A percentile compares a stretch with the other conserved stretches of the same genome.
These are phyloP conservation scores for Teunomyces kruisii DNA, from an alignment of 805 yeast species.

Conservation along the genomic window DNA sequence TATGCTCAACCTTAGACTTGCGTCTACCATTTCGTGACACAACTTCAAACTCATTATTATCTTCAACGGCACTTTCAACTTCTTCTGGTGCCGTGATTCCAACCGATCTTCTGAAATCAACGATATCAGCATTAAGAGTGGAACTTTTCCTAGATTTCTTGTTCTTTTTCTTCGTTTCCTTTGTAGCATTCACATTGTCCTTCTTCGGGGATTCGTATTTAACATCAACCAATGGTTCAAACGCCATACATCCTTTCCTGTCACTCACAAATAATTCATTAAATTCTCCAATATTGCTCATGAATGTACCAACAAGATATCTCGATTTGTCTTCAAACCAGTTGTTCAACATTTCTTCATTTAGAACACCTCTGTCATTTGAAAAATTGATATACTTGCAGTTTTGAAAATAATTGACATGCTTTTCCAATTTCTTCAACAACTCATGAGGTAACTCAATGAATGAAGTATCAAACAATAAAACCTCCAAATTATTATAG, in stretches of 20 bases:
- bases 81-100: conserved; percentile 12
- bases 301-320: conserved; percentile 19
- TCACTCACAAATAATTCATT: conserved; percentile 37
- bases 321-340: conserved; percentile 24
- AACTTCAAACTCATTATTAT: conserved; percentile 24
- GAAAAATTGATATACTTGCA: conserved; percentile 26
- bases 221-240: conserved; percentile 37
- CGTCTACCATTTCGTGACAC: conserved; percentile 22
- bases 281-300: conserved; percentile 17
- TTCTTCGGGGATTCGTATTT: conserved; percentile 15
- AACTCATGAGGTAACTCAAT: conserved; percentile 27
- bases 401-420: conserved; percentile 24
- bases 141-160: conserved; percentile 24
- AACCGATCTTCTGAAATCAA: conserved; percentile 25
- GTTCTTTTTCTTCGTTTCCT: conserved; percentile 11
- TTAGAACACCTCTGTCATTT: conserved; percentile 16
- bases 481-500: conserved; percentile 59
- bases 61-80: conserved; percentile 19
- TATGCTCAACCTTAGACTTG: conserved; percentile 11
- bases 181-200: neutral
- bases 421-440: conserved; percentile 25
- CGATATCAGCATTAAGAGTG: conserved; percentile 16
- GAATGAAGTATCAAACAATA: conserved; percentile 49
- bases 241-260: conserved; percentile 28
- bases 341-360: conserved; percentile 7